Evolutionary conservation across 768 basidiomycete genomes (phyloP).

Genomic region (Udeniomyces megalosporus): DNA sequence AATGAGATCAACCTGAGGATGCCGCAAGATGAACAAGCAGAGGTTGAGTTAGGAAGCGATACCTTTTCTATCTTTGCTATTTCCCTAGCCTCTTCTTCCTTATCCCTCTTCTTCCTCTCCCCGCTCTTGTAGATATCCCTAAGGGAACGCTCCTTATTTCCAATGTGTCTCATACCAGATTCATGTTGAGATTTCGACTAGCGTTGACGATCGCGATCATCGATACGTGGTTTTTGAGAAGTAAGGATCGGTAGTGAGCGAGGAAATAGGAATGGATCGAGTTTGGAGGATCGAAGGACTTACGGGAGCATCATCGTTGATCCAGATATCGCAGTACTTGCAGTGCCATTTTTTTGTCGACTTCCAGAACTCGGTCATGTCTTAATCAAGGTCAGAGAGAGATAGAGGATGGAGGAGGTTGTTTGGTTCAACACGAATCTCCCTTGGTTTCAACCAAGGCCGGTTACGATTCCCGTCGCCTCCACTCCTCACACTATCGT

Average conservation of each 20-base stretch:
- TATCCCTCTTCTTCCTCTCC: constrained; percentile 58
- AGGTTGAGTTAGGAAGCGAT: too few species aligned
- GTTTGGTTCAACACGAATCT: too few species aligned
- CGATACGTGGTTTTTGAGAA: not conserved
- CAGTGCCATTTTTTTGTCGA: constrained; percentile 33
- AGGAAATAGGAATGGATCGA: not conserved
- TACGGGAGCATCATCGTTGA: constrained; percentile 71
- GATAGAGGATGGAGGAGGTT: too few species aligned
- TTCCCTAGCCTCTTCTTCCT: constrained; percentile 70
- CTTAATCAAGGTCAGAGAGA: too few species aligned
- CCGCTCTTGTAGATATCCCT: constrained; percentile 83
- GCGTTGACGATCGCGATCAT: too few species aligned
- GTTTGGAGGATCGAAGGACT: constrained; percentile 7
- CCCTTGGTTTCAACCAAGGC: too few species aligned
- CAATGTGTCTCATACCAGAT: constrained; percentile 81
- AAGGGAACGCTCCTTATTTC: constrained; percentile 82
- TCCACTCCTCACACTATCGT: not conserved
- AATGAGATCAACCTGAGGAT: not conserved
- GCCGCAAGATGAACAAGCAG: not conserved
- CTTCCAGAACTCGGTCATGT: constrained; percentile 8
- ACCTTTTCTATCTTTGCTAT: constrained; percentile 76
- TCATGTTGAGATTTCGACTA: constrained; percentile 86
- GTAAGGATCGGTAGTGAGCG: not conserved
- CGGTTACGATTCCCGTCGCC: not conserved
- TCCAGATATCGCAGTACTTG: constrained; percentile 95